Evolutionary conservation across 371 early-diverging fungal genomes (phyloP), one percentile per base, ranked within the genome.

Genomic region (Apophysomyces trapeziformis): DNA sequence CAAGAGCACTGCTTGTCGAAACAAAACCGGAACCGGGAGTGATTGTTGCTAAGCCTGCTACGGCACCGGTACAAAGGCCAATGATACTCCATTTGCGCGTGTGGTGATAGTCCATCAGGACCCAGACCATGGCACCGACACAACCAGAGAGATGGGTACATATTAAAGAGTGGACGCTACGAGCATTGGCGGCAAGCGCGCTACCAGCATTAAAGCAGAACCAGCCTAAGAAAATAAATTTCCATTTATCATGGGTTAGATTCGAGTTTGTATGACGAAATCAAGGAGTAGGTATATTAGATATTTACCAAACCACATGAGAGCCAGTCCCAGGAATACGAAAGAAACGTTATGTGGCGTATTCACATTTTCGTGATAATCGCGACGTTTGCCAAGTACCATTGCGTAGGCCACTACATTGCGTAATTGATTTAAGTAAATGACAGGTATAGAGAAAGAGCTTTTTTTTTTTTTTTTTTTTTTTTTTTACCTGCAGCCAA

Each of bases 21-120:
- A 93, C 91, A 61, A 79, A 90, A 18, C 93, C 92, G 41, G 89
- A 85, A 0, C 86, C 91, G 0, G 95, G 95, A 1, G 95, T 94
- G 65, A 93, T 86, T 5, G 86, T 89, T 11, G 92, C 94, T 45
- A 94, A 78, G n/a, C 92, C 95, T n/a, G 90, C 89, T 7, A 93
- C 89, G 4, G 90, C 93, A 45, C 95, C 95, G 2, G 90, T 88
- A 79, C 93, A 94, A 68, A 91, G 88, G 16, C 92, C 93, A 38
- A 95, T 85, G 62, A 89, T 86, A 4, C 93, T 90, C 67, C 89
- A 78, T 76, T 89, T 90, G 58, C 76, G 75, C 47, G 82, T 70
- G 66, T 80, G 72, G 41, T 84, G 77, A 74, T 87, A 92, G 65
- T 92, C 93, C 68, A 87, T 73, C 36, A 89, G 56, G 26, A 91